Conservation (phyloP, 768 basidiomycete genomes). For the Terana coerulea region DNA sequence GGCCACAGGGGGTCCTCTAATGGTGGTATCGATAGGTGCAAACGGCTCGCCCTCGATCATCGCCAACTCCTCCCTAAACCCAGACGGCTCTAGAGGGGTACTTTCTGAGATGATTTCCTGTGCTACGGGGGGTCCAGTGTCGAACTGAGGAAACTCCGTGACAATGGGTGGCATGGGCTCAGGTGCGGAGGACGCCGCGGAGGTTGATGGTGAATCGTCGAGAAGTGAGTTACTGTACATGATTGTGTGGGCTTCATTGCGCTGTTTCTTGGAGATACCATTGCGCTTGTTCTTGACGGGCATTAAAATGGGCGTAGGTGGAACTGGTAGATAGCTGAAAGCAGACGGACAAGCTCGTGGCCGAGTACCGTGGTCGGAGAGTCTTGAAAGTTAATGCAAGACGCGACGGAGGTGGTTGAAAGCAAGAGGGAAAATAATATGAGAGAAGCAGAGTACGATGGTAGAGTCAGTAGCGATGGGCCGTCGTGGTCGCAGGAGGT, state of each 20-base stretch:
- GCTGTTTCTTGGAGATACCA: slow-evolving; percentile 17
- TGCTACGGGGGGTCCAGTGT: slow-evolving; percentile 14
- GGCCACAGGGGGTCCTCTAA: neutral
- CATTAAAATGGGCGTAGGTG: slow-evolving; percentile 21
- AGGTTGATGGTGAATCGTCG: slow-evolving; percentile 15
- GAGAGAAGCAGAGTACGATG: neutral
- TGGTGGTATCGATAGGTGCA: neutral
- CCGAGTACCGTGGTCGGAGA: neutral
- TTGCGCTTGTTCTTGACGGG: slow-evolving; percentile 25
- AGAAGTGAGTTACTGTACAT: slow-evolving; percentile 8
- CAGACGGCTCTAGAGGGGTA: neutral
- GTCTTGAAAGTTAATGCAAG: slow-evolving; percentile 22
- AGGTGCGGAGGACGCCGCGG: slow-evolving; percentile 8
- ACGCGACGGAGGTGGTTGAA: neutral
- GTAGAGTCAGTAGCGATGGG: neutral
- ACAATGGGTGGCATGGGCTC: slow-evolving; percentile 2
- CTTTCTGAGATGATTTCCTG: slow-evolving; percentile 8
- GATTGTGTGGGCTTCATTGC: slow-evolving; percentile 9
- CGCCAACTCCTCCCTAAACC: neutral
- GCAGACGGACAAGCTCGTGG: slow-evolving; percentile 8
- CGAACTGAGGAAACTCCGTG: slow-evolving; percentile 10
- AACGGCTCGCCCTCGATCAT: neutral
- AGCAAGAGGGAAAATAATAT: neutral
- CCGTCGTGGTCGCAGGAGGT: slow-evolving; percentile 15
- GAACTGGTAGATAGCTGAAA: slow-evolving; percentile 4